These are phyloP conservation scores for Daldinia caldariorum DNA, from an alignment of 495 filamentous ascomycete species.

Conservation along the genomic window DNA sequence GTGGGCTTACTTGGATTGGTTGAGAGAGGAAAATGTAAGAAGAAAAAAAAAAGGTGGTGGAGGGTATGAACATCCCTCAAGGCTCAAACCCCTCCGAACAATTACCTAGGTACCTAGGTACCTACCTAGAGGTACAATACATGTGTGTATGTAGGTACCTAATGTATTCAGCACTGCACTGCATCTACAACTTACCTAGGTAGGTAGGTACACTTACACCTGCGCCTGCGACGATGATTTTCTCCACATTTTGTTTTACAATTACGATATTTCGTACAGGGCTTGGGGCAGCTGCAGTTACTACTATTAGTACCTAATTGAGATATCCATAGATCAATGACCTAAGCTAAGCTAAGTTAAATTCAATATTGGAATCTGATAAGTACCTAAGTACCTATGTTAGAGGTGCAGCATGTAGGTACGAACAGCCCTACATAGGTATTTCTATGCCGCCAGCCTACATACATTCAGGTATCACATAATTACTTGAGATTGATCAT, in stretches of 20 bases:
- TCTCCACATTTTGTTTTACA: conserved; percentile 17
- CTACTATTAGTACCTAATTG: not conserved
- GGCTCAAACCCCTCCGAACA: not conserved
- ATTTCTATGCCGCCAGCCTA: not conserved
- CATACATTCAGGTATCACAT: not conserved
- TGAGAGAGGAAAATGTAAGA: not conserved
- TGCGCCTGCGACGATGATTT: not conserved
- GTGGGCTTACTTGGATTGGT: not conserved
- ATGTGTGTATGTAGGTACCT: too few species aligned
- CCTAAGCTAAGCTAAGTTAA: too few species aligned
- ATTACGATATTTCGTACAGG: not conserved
- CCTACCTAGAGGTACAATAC: not conserved
- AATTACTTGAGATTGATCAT: not conserved
- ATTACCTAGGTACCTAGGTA: not conserved
- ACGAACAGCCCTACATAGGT: conserved; percentile 3
- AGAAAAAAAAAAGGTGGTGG: not conserved
- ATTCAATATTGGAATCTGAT: too few species aligned
- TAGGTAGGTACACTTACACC: not conserved
- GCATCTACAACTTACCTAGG: not conserved
- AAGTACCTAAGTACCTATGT: conserved; percentile 5
- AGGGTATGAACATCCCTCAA: not conserved
- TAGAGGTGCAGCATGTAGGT: not conserved
- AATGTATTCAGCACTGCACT: too few species aligned
- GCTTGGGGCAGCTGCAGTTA: conserved; percentile 16
- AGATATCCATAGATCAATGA: too few species aligned